Evolutionary conservation across 2,329 filamentous ascomycete species (phyloP), one percentile per base, ranked within the genome.

Genomic region (Aspergillus brasiliensis): DNA sequence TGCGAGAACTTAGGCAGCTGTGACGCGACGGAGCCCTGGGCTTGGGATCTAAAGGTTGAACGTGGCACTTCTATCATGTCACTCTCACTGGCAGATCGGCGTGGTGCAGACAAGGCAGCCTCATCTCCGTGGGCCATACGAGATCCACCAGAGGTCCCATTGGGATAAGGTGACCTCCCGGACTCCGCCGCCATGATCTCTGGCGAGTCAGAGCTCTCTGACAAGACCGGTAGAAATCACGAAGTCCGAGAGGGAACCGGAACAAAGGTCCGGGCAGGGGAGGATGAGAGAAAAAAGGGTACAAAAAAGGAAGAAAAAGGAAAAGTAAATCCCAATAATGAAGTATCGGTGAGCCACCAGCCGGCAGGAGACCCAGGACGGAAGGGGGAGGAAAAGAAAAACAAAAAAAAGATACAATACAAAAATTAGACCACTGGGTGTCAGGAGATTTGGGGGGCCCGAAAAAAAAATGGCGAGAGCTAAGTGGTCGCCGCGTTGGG

Each of bases 91-190:
- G 60, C 65, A 65, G 70, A 69, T 66, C 67, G 70, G 61, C 65
- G 64, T 57, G 64, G 64, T 49, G 66, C 53, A 65, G 67, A 64
- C 44, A 66, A 67, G 53, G 67, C 62, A 59, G 62, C 62, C 62
- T 69, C 69, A 62, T 68, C 67, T 59, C 66, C 65, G 66, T 68
- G 69, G 65, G 65, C 57, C 31, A 58, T 64, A 64, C 65, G 71
- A 63, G 72, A 62, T 65, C 64, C 70, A 66, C 66, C 67, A 66
- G 71, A 67, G 54, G 63, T 65, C 62, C 69, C 71, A 57, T 73
- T 69, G 62, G 67, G 65, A 67, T 67, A 68, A 68, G 73, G 71
- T 71, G 67, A 69, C 71, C 73, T 73, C 69, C 74, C 72, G 68
- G 72, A 73, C 63, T 74, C 72, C 68, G 71, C 70, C 65, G 70